Evolutionary conservation across 176 grass and related monocot genomes (phyloP).

Genomic region (Stipa capillata): DNA sequence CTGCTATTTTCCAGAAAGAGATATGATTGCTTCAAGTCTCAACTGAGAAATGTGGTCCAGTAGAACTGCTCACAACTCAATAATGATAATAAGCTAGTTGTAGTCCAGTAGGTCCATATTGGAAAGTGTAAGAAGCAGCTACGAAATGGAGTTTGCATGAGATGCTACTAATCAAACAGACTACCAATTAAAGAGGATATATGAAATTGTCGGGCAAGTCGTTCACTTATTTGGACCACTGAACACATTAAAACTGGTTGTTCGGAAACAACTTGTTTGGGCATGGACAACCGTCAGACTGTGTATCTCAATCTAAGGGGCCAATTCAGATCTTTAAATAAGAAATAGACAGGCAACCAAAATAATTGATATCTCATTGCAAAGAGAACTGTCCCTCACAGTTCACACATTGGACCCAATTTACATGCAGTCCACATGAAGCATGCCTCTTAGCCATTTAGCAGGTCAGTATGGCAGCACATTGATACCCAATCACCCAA

Average conservation of each 20-base stretch:
- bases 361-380: neutral
- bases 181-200: neutral
- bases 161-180: neutral
- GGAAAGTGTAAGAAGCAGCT: neutral
- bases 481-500: neutral
- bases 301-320: neutral
- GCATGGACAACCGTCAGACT: neutral
- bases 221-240: neutral
- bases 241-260: neutral
- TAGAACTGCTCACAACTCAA: neutral
- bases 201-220: constrained; percentile 13
- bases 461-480: neutral
- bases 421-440: neutral
- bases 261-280: neutral
- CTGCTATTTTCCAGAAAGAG: neutral
- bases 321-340: neutral
- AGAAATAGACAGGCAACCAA: neutral
- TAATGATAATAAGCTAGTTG: neutral
- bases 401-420: neutral
- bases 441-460: neutral
- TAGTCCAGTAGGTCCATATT: neutral
- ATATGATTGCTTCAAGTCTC: neutral
- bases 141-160: neutral
- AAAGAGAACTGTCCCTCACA: neutral
- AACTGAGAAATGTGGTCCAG: neutral